A percentile compares a stretch with the other conserved stretches of the same genome.
These are phyloP conservation scores for Extremus antarcticus DNA, from an alignment of 495 filamentous ascomycete genomes.

Conservation along the genomic window DNA sequence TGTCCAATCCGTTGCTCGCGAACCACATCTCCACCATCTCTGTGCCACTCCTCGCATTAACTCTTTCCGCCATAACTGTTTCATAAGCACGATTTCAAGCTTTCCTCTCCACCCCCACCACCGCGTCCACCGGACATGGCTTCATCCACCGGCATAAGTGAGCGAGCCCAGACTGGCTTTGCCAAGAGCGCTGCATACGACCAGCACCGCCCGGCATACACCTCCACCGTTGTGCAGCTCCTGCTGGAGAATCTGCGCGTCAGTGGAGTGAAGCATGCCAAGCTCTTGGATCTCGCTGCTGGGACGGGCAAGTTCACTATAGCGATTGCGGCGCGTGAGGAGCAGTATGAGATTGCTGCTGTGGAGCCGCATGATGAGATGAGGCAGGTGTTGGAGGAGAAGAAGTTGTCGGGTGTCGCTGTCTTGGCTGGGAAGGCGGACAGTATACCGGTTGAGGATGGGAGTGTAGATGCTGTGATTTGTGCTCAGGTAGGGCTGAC, in stretches of 20 bases:
- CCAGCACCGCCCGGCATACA: slow-evolving; percentile 50
- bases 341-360: slow-evolving; percentile 46
- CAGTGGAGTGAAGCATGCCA: slow-evolving; percentile 30
- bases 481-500: slow-evolving; percentile 49
- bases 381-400: slow-evolving; percentile 44
- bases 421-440: slow-evolving; percentile 43
- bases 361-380: slow-evolving; percentile 54
- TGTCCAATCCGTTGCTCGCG: neutral
- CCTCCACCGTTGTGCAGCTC: slow-evolving; percentile 39
- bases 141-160: slow-evolving; percentile 2
- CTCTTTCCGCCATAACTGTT: too few species aligned
- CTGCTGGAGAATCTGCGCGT: slow-evolving; percentile 43
- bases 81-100: too few species aligned
- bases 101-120: neutral
- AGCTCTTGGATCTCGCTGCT: slow-evolving; percentile 50
- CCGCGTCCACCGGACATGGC: too few species aligned
- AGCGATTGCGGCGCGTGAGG: slow-evolving; percentile 39
- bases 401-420: slow-evolving; percentile 39
- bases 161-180: slow-evolving; percentile 38
- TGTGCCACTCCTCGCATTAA: too few species aligned
- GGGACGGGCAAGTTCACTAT: slow-evolving; percentile 61
- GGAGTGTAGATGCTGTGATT: slow-evolving; percentile 51
- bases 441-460: slow-evolving; percentile 41
- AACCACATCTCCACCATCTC: too few species aligned
- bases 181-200: slow-evolving; percentile 47